Base-by-base conservation (phyloP, 192 early-diverging fungal species). In the Radiomyces spectabilis region DNA sequence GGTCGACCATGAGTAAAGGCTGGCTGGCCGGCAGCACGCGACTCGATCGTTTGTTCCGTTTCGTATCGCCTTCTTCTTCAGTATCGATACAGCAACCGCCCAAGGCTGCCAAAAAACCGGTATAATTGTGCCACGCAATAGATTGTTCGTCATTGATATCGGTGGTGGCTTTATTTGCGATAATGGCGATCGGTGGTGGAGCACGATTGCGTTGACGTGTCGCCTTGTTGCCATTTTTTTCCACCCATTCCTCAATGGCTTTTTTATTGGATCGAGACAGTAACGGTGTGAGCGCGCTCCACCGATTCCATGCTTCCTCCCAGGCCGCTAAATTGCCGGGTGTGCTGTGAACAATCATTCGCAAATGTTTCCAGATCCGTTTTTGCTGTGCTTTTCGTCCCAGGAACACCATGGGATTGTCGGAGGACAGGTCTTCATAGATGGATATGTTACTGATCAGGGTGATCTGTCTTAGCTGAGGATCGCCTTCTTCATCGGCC, bases 41-140 rank as follows among this genome's bases (percentile, higher is more conserved):
- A 30, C 25, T 53, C 1, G 33, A 45, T 27, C 41, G 18, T 12
- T 3, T 40, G 35, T 26, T 25, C 16, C 38, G 33, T 15, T 13
- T 33, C 19, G 40, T 48, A n/a, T 37, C 24, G 13, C 24, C 35
- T 40, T 32, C 41, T 3, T 38, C 40, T 9, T 46, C 25, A 4
- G 35, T 38, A 26, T 41, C 55, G 7, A 82, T 55, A 35, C 85
- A 88, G 22, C 78, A 77, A 1, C 86, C 88, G 29, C 86, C 89
- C 4, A 90, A 58, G 8, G 89, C 81, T 27, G 83, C 85, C 24
- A 91, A 69, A 62, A 91, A 93, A 2, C 87, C 87, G 2, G 86
- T 86, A 61, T 88, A 89, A 59, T 91, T 87, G 47, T 79, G 74
- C 86, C 91, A 89, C 34, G 89, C 86, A 5, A 75, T 68, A n/a